phyloP scores from a whole-genome alignment of 2,329 filamentous ascomycete species.

The Sclerotinia subarctica region DNA sequence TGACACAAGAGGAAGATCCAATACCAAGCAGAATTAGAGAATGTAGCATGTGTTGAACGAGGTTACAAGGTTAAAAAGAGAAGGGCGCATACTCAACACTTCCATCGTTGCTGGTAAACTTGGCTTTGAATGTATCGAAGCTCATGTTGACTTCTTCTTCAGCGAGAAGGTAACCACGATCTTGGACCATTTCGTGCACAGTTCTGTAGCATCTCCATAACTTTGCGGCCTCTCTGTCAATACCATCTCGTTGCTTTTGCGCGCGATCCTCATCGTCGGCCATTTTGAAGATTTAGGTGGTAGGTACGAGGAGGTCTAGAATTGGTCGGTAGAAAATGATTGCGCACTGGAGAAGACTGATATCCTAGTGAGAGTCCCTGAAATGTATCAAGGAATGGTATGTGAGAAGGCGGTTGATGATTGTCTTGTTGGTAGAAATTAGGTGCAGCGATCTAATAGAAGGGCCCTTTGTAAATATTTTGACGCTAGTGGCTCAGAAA shows the following conservation, averaged over 20 bases:
- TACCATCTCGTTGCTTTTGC: slow-evolving; percentile 37
- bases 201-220: slow-evolving; percentile 95
- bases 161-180: slow-evolving; percentile 87
- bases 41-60: slow-evolving; percentile 20
- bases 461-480: slow-evolving; percentile 18
- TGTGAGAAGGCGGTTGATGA: background rate
- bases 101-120: slow-evolving; percentile 71
- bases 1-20: background rate
- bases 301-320: background rate
- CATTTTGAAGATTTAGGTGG: slow-evolving; percentile 25
- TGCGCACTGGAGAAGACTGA: background rate
- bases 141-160: slow-evolving; percentile 86
- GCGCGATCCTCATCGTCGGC: slow-evolving; percentile 35
- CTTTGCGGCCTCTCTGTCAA: slow-evolving; percentile 51
- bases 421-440: background rate
- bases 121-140: slow-evolving; percentile 72
- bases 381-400: too few relatives aligned
- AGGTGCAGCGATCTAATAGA: background rate
- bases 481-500: slow-evolving; percentile 12
- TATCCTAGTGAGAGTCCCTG: background rate
- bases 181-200: slow-evolving; percentile 89
- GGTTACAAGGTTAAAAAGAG: background rate
- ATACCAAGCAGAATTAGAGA: background rate
- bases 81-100: slow-evolving; percentile 63
- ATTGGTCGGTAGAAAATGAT: too few relatives aligned